phyloP scores from a whole-genome alignment of 306 rosid species.

The Dryas octopetala region DNA sequence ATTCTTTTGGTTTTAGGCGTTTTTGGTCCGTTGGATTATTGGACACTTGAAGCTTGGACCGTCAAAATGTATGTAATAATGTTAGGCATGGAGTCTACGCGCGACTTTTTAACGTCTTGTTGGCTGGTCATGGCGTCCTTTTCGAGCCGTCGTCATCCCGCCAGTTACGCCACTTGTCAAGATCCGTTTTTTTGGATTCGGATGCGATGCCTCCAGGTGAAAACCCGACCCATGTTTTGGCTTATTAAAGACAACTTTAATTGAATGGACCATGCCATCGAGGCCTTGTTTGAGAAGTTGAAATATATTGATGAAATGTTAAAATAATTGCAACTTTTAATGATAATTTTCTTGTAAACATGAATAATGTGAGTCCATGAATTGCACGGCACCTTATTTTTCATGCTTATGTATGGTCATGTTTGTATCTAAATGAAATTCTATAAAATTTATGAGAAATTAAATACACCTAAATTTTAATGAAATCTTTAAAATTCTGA shows the following conservation, averaged over 20 bases:
- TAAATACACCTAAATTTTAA: too few species aligned
- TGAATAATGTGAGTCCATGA: too few species aligned
- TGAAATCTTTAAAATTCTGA: too few species aligned
- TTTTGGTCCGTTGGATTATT: not conserved
- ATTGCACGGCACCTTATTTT: too few species aligned
- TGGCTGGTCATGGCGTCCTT: not conserved
- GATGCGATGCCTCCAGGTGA: not conserved
- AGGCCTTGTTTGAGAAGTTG: too few species aligned
- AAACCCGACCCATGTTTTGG: constrained; percentile 10
- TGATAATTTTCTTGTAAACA: too few species aligned
- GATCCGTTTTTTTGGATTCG: not conserved
- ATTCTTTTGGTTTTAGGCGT: not conserved
- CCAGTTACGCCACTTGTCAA: constrained; percentile 45
- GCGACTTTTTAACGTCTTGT: constrained; percentile 10
- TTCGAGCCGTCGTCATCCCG: constrained; percentile 23
- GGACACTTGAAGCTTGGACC: not conserved
- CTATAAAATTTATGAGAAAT: too few species aligned
- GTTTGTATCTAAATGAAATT: too few species aligned
- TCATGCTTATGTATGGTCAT: too few species aligned
- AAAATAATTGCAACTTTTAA: too few species aligned
- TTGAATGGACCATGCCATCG: not conserved
- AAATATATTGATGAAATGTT: too few species aligned
- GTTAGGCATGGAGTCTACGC: not conserved
- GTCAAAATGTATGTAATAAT: not conserved
- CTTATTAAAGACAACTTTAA: not conserved